These are phyloP conservation scores for Rhododendron mucronatum DNA, from an alignment of 148 eudicot species.

Conservation along the genomic window DNA sequence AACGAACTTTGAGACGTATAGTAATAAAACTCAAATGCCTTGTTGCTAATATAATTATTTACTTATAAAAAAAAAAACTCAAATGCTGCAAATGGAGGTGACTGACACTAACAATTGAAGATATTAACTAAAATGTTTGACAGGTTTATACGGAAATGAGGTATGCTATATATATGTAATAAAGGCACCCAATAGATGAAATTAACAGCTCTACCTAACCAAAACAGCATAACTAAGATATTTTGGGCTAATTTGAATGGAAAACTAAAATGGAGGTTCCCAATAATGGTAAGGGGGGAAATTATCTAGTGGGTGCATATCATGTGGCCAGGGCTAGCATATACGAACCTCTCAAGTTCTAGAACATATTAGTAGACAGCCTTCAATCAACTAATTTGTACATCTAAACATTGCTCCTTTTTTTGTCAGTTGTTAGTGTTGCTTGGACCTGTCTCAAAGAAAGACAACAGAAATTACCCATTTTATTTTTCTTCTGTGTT, in stretches of 20 bases:
- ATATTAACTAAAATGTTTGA: neutral
- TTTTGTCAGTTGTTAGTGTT: neutral
- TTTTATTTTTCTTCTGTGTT: neutral
- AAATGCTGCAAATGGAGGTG: neutral
- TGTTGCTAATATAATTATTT: too few relatives aligned
- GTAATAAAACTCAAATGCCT: neutral
- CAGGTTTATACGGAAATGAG: neutral
- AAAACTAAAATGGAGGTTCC: neutral
- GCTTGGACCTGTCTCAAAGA: neutral
- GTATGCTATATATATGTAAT: neutral
- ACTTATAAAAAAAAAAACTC: neutral
- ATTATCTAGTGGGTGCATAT: neutral
- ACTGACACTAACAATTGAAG: neutral
- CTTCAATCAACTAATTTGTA: neutral
- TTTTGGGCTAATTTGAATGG: neutral
- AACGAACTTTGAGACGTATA: neutral
- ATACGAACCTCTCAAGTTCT: neutral
- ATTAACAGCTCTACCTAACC: neutral
- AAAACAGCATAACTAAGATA: neutral
- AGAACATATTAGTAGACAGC: neutral
- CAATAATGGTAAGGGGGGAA: neutral
- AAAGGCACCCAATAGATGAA: neutral
- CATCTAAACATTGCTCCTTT: neutral
- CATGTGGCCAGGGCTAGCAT: neutral
- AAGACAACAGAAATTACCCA: neutral